Evolutionary conservation across 202 grass and related monocot genomes (phyloP).

Genomic region (Elaeis oleifera): DNA sequence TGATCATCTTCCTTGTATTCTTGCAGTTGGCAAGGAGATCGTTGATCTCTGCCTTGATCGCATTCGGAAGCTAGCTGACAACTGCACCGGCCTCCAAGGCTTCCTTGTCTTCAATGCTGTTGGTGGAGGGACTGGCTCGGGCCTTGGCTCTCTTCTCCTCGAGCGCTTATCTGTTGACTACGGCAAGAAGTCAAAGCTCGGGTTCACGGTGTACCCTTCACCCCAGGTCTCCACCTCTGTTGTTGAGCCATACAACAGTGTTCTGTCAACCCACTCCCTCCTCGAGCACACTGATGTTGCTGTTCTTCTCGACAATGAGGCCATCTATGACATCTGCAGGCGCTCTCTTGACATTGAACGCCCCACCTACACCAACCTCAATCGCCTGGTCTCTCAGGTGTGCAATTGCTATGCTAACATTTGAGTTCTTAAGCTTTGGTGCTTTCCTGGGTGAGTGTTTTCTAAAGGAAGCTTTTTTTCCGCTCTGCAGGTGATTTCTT

Average conservation of each 20-base stretch:
- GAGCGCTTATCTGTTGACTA: conserved; percentile 83
- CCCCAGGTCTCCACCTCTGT: conserved; percentile 83
- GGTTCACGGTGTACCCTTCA: conserved; percentile 78
- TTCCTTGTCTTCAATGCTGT: conserved; percentile 90
- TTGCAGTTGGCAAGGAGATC: conserved; percentile 81
- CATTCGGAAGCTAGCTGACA: conserved; percentile 78
- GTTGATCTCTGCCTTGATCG: conserved; percentile 84
- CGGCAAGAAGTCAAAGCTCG: conserved; percentile 84
- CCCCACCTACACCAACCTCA: conserved; percentile 87
- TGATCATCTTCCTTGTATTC: neutral
- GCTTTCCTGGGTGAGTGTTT: neutral
- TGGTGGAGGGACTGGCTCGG: conserved; percentile 69
- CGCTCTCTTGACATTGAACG: conserved; percentile 83
- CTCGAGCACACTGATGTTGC: conserved; percentile 79
- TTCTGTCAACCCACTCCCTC: conserved; percentile 76
- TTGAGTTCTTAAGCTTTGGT: neutral
- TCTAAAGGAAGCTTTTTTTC: neutral
- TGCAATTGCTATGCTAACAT: neutral
- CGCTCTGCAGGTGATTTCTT: conserved; percentile 59
- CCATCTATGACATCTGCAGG: conserved; percentile 81
- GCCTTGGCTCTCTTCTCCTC: conserved; percentile 75
- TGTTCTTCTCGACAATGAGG: conserved; percentile 65
- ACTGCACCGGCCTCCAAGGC: conserved; percentile 80
- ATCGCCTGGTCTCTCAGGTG: conserved; percentile 86
- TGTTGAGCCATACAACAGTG: conserved; percentile 89